Evolutionary conservation across 495 filamentous ascomycete genomes (phyloP).

Genomic region (Jackrogersella multiformis): DNA sequence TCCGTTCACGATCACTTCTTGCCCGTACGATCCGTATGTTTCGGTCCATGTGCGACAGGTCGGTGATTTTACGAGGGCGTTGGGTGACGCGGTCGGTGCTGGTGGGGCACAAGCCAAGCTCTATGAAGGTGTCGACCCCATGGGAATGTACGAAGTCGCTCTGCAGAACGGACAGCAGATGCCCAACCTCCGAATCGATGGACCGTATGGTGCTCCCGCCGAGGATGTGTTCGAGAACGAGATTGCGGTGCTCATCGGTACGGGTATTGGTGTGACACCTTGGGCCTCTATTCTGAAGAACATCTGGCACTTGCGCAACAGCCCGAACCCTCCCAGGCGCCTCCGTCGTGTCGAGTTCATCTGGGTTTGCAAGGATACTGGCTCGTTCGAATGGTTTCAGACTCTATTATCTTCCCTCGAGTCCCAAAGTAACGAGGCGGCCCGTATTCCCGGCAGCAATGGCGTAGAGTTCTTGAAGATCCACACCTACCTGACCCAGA

Average conservation of each 20-base stretch:
- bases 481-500: slow-evolving; percentile 96
- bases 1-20: slow-evolving; percentile 99
- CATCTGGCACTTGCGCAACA: slow-evolving; percentile 93
- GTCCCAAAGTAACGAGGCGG: slow-evolving; percentile 75
- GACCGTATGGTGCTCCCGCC: slow-evolving; percentile 95
- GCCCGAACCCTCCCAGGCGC: slow-evolving; percentile 84
- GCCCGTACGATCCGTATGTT: slow-evolving; percentile 93
- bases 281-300: slow-evolving; percentile 99
- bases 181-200: slow-evolving; percentile 89
- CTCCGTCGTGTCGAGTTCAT: slow-evolving; percentile 97
- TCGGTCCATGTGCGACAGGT: slow-evolving; percentile 96
- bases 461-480: slow-evolving; percentile 93
- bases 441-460: slow-evolving; percentile 66
- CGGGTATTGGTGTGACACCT: slow-evolving; percentile 96
- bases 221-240: slow-evolving; percentile 99
- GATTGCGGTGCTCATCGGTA: slow-evolving; percentile 95
- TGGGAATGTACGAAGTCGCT: slow-evolving; percentile 98
- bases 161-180: slow-evolving; percentile 90
- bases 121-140: slow-evolving; percentile 88
- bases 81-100: slow-evolving; percentile 93
- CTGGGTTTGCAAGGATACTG: slow-evolving; percentile 97
- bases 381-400: slow-evolving; percentile 99
- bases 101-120: slow-evolving; percentile 83
- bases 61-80: slow-evolving; percentile 88
- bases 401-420: slow-evolving; percentile 92